These are phyloP conservation scores for Sporothrix brasiliensis DNA, from an alignment of 2,329 filamentous ascomycete species.

Conservation along the genomic window DNA sequence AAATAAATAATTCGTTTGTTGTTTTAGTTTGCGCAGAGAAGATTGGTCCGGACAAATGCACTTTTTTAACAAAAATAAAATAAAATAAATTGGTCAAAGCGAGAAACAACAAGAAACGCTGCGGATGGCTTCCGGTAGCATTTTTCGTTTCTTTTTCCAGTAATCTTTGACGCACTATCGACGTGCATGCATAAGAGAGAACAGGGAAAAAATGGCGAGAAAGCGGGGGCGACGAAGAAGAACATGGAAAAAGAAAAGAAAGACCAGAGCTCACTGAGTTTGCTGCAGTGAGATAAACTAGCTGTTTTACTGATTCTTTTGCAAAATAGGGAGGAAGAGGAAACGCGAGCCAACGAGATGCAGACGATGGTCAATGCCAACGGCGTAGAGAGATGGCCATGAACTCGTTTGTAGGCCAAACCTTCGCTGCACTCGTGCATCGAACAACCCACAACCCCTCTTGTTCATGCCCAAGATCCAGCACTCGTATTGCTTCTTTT, in stretches of 20 bases:
- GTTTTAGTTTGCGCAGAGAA: not conserved
- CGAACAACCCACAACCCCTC: not conserved
- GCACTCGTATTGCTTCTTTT: not conserved
- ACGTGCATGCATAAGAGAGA: conserved; percentile 20
- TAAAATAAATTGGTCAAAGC: not conserved
- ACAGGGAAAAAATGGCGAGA: not conserved
- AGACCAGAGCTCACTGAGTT: not conserved
- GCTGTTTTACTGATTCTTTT: not conserved
- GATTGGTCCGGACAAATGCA: not conserved
- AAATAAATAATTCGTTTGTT: not conserved
- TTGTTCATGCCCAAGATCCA: conserved; percentile 7
- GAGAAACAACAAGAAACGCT: not conserved
- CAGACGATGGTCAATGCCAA: not conserved
- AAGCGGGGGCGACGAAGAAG: not conserved
- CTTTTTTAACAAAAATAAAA: not conserved
- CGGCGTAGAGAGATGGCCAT: not conserved
- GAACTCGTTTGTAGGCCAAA: too few relatives aligned
- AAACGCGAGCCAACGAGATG: not conserved
- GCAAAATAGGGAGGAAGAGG: not conserved
- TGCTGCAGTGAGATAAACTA: not conserved
- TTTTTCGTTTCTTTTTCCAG: not conserved
- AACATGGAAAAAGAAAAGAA: conserved; percentile 3
- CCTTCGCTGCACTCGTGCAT: too few relatives aligned
- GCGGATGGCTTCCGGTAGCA: not conserved
- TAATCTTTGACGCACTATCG: not conserved